phyloP scores from a whole-genome alignment of 371 early-diverging fungal species.

The Mortierella sp. region DNA sequence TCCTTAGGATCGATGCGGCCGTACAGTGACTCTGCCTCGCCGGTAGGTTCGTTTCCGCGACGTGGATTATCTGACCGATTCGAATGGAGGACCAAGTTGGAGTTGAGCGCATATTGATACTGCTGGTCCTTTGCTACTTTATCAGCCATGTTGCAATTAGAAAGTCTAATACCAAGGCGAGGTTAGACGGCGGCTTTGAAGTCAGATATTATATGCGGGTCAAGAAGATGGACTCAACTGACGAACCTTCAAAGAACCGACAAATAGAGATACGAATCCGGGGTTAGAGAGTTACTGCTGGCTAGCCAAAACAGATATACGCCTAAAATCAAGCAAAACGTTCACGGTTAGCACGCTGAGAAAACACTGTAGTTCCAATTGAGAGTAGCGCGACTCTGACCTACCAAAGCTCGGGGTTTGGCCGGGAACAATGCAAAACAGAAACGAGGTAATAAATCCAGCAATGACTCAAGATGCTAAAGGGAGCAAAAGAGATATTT shows the following conservation, averaged over 20 bases:
- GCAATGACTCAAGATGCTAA: not conserved
- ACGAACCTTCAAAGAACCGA: slow-evolving; percentile 2
- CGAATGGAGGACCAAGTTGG: slow-evolving; percentile 93
- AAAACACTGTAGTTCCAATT: not conserved
- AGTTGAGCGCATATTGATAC: slow-evolving; percentile 93
- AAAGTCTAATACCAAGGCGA: not conserved
- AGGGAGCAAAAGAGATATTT: not conserved
- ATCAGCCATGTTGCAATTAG: slow-evolving; percentile 73
- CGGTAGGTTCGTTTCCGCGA: slow-evolving; percentile 94
- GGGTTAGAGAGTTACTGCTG: not conserved
- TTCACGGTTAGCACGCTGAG: not conserved
- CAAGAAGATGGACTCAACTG: too few species aligned
- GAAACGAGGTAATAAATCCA: not conserved
- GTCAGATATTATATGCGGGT: not conserved
- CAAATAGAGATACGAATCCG: not conserved
- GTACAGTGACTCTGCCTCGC: slow-evolving; percentile 94
- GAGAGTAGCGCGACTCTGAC: not conserved
- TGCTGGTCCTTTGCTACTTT: slow-evolving; percentile 81
- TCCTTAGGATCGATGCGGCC: slow-evolving; percentile 88
- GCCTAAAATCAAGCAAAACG: not conserved
- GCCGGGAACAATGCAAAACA: not conserved
- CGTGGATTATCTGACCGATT: slow-evolving; percentile 87
- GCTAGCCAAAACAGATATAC: not conserved
- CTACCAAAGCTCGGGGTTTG: not conserved
- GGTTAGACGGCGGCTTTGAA: not conserved